Conservation (phyloP, 2,329 filamentous ascomycete species). For the Diaporthe capsici region DNA sequence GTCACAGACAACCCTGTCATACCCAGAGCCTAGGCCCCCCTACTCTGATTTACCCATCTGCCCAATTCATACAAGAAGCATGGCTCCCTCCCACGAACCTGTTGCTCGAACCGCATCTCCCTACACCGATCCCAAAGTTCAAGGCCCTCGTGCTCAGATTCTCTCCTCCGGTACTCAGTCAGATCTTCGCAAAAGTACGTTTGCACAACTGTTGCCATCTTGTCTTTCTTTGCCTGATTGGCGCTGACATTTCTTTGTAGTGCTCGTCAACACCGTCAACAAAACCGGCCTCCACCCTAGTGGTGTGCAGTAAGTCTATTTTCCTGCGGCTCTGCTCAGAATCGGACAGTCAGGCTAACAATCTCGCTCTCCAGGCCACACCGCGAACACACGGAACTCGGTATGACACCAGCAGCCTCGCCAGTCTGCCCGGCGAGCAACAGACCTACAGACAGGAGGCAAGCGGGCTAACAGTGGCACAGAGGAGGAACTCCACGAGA, state of each 20-base stretch:
- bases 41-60: slow-evolving; percentile 42
- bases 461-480: slow-evolving; percentile 31
- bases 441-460: not conserved
- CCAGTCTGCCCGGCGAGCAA: not conserved
- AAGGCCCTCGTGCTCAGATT: slow-evolving; percentile 60
- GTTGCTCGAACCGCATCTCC: slow-evolving; percentile 60
- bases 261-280: slow-evolving; percentile 79
- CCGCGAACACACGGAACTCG: slow-evolving; percentile 93
- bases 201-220: slow-evolving; percentile 42
- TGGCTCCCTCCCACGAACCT: slow-evolving; percentile 52
- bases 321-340: not conserved
- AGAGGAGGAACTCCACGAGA: slow-evolving; percentile 96
- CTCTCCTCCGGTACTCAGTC: slow-evolving; percentile 51
- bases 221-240: slow-evolving; percentile 35
- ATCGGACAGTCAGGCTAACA: not conserved
- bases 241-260: slow-evolving; percentile 50
- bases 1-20: slow-evolving; percentile 48
- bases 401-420: slow-evolving; percentile 52
- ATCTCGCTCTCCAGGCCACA: slow-evolving; percentile 71
- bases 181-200: slow-evolving; percentile 50
- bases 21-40: slow-evolving; percentile 46
- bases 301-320: slow-evolving; percentile 85
- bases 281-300: slow-evolving; percentile 92
- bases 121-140: slow-evolving; percentile 59
- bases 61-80: slow-evolving; percentile 50